Base-by-base conservation (phyloP, 108 stramenopile species). In the Licmophora abbreviata region DNA sequence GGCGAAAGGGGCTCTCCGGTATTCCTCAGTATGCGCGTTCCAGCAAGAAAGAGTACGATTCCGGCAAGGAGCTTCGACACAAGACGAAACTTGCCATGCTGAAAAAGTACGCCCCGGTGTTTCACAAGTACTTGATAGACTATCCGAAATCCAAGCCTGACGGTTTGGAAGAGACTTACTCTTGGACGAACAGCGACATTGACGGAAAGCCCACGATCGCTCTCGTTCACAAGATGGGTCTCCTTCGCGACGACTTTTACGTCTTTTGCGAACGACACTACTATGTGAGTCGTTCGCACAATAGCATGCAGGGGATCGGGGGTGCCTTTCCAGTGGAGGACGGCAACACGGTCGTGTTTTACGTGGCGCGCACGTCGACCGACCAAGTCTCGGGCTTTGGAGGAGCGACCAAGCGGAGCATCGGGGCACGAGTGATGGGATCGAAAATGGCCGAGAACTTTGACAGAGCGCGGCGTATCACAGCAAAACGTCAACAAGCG, bases 361-460 rank as follows among this genome's bases (percentile, higher is more conserved):
- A 74, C 37, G 59, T 54, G 1, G 68, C 68, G 4, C 69, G 76
- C n/a, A 78, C 76, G 0, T 65, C 63, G 28, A 78, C 76, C 4
- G 76, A 78, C 47, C 66, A 63, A 37, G 73, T 77, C 24, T 20
- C 54, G 36, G 76, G 76, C 7, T 78, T 78, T 44, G 76, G 76
- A 22, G 60, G 73, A 17, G 14, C 63, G 0, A 66, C 73, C 22
- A 78, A 78, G 47, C 55, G 69, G 0, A 54, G 64, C 4, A 55
- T 78, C 28, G 76, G 76, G 11, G 59, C 65, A n/a, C 64, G 65
- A 35, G 40, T 78, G 6, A 74, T 78, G 76, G 61, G 51, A 27
- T 48, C 30, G 1, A 37, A 49, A 11, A 18, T 64, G 7, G 35
- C 27, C 4, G 44, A 10, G 3, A 63, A 55, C 50, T 56, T 55